Percentiles rank a stretch among this genome's conserved stretches.
Conservation (phyloP, 2,329 filamentous ascomycete genomes). For the Calycina marina region DNA sequence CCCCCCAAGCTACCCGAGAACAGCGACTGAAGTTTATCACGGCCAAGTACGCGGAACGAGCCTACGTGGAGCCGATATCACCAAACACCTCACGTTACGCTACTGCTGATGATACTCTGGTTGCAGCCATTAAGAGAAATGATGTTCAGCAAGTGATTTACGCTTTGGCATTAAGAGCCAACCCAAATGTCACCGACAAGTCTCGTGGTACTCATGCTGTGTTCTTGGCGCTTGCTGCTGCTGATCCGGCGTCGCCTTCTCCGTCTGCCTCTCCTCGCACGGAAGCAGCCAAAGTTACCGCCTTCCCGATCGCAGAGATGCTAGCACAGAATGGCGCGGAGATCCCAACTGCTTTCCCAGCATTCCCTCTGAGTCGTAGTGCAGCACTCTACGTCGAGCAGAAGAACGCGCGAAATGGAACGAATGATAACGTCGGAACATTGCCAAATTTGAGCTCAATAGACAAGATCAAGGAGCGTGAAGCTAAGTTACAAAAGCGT, state of each 20-base stretch:
- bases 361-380: conserved; percentile 68
- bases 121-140: conserved; percentile 91
- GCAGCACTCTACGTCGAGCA: conserved; percentile 78
- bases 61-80: conserved; percentile 67
- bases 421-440: conserved; percentile 43
- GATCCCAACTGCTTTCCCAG: conserved; percentile 59
- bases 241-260: conserved; percentile 71
- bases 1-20: conserved; percentile 67
- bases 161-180: conserved; percentile 71
- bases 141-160: conserved; percentile 90
- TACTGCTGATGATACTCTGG: conserved; percentile 71
- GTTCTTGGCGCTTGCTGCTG: conserved; percentile 81
- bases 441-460: conserved; percentile 35
- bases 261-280: conserved; percentile 26
- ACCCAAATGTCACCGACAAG: conserved; percentile 73
- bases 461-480: conserved; percentile 47
- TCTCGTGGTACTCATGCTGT: conserved; percentile 79
- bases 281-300: conserved; percentile 35
- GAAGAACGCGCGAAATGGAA: conserved; percentile 38
- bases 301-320: conserved; percentile 83
- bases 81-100: conserved; percentile 60
- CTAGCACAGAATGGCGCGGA: conserved; percentile 89
- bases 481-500: conserved; percentile 60
- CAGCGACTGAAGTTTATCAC: conserved; percentile 92
- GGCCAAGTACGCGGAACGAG: conserved; percentile 77